These are phyloP conservation scores for Primulina eburnea DNA, from an alignment of 257 asterid genomes.

Conservation along the genomic window DNA sequence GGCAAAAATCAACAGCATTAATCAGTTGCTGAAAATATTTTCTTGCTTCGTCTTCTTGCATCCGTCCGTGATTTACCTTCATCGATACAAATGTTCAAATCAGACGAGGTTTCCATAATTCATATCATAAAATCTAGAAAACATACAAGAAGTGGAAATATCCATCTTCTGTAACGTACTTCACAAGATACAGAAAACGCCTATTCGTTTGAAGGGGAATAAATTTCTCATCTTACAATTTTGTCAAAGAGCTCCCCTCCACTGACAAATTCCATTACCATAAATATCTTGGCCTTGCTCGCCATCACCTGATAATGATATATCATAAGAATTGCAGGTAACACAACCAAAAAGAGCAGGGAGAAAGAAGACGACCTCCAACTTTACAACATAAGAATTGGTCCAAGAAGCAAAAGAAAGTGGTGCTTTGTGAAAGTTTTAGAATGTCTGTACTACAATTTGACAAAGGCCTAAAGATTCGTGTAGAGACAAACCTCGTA, in stretches of 20 bases:
- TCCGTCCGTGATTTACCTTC: slow-evolving; percentile 81
- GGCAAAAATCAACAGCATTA: slow-evolving; percentile 90
- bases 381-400: slow-evolving; percentile 4
- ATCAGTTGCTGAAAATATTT: slow-evolving; percentile 91
- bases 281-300: slow-evolving; percentile 91
- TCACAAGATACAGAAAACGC: not conserved
- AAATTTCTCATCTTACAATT: slow-evolving; percentile 52
- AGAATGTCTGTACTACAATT: not conserved
- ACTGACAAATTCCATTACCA: slow-evolving; percentile 77
- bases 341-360: not conserved
- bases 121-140: not conserved
- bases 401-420: slow-evolving; percentile 8
- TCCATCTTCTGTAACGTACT: not conserved
- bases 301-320: slow-evolving; percentile 70
- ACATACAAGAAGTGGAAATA: not conserved
- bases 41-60: slow-evolving; percentile 85
- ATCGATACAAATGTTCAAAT: slow-evolving; percentile 16
- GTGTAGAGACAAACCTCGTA: slow-evolving; percentile 52
- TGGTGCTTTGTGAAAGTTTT: slow-evolving; percentile 5
- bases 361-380: not conserved
- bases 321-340: slow-evolving; percentile 12
- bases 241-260: slow-evolving; percentile 99
- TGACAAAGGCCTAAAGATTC: not conserved
- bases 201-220: slow-evolving; percentile 1
- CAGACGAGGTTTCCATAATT: slow-evolving; percentile 17